Base-by-base conservation (phyloP, 805 yeast genomes). In the Blastobotrys terrestris region DNA sequence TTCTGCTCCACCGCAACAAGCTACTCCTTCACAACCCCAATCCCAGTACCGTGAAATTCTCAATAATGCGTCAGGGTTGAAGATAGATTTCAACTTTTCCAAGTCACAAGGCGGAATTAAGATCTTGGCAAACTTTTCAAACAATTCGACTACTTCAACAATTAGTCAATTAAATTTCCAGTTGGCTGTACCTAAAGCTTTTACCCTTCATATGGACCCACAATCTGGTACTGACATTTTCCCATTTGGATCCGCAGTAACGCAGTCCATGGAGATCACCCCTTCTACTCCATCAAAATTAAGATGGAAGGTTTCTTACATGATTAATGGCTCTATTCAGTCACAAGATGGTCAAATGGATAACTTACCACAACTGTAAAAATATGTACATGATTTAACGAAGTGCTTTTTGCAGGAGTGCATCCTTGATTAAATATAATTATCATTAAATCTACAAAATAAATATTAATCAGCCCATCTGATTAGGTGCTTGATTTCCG, bases 291-390 rank as follows among this genome's bases (percentile, higher is more conserved):
- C 73, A n/a, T 67, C 85, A 59, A 87, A 85, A 67, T 74, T 88
- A 54, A 85, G 87, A 67, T 88, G 91, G 92, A 86, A 84, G 66
- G 76, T 78, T 20, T 78, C 78, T 53, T 87, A 79, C 64, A 60
- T 62, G 8, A 64, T 76, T 7, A 78, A 77, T 50, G 79, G 81
- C n/a, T 64, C 66, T 19, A 65, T 67, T 6, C 68, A 67, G 18
- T 83, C 78, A 59, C 85, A 81, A 58, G 75, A 81, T 7, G 88
- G 89, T 5, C 80, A 83, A 20, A 70, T 71, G 3, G 62, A 66
- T 21, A 53, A 53, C 39, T 39, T 60, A 15, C 40, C 44, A 7
- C 31, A 42, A 41, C 7, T 15, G 6, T 44, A 15, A 20, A 41
- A 16, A 18, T 16, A 41, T 41, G 14, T 44, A 7, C 4, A 42